A percentile compares a stretch with the other conserved stretches of the same genome.
These are phyloP conservation scores for Torulaspora gathmanii DNA, from an alignment of 805 yeast genomes.

Conservation along the genomic window DNA sequence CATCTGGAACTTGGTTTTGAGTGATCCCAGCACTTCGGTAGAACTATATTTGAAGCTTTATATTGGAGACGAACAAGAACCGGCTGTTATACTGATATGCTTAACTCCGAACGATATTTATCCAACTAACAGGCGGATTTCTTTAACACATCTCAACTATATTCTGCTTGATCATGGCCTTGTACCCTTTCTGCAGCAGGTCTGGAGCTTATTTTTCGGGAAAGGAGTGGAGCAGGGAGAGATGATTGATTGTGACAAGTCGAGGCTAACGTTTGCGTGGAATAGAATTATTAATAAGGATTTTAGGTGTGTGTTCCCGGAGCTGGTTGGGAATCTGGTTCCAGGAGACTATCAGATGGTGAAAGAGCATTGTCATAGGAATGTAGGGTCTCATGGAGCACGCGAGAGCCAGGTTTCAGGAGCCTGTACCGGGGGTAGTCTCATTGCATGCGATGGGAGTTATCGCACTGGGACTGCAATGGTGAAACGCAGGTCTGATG, in stretches of 20 bases:
- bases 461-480: constrained; percentile 1
- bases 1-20: constrained; percentile 32
- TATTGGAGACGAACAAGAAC: constrained; percentile 22
- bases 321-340: constrained; percentile 23
- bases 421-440: constrained; percentile 4
- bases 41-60: constrained; percentile 28
- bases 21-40: constrained; percentile 14
- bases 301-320: constrained; percentile 30
- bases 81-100: constrained; percentile 25
- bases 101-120: constrained; percentile 28
- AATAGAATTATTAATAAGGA: constrained; percentile 30
- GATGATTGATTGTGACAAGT: neutral
- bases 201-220: constrained; percentile 22
- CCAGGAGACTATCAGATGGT: constrained; percentile 27
- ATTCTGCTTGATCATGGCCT: constrained; percentile 21
- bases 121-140: constrained; percentile 29
- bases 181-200: constrained; percentile 19
- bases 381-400: neutral
- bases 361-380: constrained; percentile 12
- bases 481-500: neutral
- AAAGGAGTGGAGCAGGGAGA: neutral
- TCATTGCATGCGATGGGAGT: constrained; percentile 17
- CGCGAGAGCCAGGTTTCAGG: neutral
- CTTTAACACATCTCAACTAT: constrained; percentile 24
- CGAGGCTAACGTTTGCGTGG: constrained; percentile 24